Base-by-base conservation (phyloP, 1,139 yeast species). In the Candida tropicalis region DNA sequence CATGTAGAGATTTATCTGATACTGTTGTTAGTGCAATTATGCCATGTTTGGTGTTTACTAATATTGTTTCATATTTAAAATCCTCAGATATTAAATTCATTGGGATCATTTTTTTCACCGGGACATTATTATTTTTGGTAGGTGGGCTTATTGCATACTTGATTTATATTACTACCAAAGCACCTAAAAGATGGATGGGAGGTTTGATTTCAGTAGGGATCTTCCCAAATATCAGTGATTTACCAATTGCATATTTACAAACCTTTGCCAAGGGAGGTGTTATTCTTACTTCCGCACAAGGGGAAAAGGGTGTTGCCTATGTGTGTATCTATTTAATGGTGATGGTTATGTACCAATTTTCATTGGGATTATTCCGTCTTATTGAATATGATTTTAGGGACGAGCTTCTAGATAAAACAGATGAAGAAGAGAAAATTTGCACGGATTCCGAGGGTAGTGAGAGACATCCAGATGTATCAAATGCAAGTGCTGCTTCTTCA, bases 241-340 rank as follows among this genome's bases (percentile, higher is more conserved):
- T 90, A 47, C 97, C 97, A 0, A 87, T 90, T 55, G 97, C 97
- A 0, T 89, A 89, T 54, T 73, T 90, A 33, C 95, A 88, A 55
- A 85, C 95, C 1, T 68, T 90, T 60, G 82, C 87, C 27, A 70
- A 77, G n/a, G 83, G 90, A 0, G 71, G 80, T 0, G 70, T 79
- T 2, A 60, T 73, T 5, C 84, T 91, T 54, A 64, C 80, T 0
- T 48, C 67, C 1, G 76, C 61, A 2, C 81, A 87, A 50, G 88
- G 89, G 25, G 77, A 80, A 46, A 77, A 79, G 53, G 98, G 98
- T 11, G 87, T 87, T 25, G 96, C 97, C 0, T 89, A 87, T 61
- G 84, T 88, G 16, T 84, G 91, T 59, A 84, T 91, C 37, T 88
- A 84, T 56, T 69, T 87, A 44, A 86, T 90, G 4, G 74, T 85